Evolutionary conservation across 495 filamentous ascomycete genomes (phyloP), one percentile per base, ranked within the genome.

Genomic region (Pseudomonodictys pantanalensis): DNA sequence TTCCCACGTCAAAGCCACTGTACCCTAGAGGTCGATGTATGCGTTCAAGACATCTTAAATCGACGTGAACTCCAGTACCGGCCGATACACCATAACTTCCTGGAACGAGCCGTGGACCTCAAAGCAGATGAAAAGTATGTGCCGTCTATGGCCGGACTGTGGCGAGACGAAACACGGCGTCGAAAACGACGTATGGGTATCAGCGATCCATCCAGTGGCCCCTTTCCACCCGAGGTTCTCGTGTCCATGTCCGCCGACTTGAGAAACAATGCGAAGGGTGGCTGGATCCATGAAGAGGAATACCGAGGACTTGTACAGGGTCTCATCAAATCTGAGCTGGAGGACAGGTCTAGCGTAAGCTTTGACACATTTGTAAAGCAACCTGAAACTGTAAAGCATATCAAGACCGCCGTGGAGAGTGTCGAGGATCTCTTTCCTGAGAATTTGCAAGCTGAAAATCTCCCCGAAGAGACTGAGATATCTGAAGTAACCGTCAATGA

Each of bases 261-360:
- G 17, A 81, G 93, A 48, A 80, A 86, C 53, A 79, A 83, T 17
- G 75, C 84, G 33, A 79, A 79, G 51, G 82, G 82, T 20, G 85
- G 83, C 4, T 98, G 93, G 93, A 86, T 96, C 22, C 91, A 96
- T 66, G 91, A 96, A 72, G 88, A 89, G 56, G 91, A 96, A 57
- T 91, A 86, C 69, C 78, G 81, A 22, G 76, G 83, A 28, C 78
- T 86, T 67, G 73, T 91, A 1, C 69, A 77, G 41, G 70, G 74
- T 18, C 76, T 92, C 29, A 79, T 86, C 17, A 64, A 71, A 0
- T 76, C 89, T 30, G 93, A 96, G 71, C 78, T 72, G 52, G 69
- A 60, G 20, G 76, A 78, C 26, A 77, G 73, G 38, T 75, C 80
- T 49, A 77, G 75, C 0, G 33, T 83, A 0, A 76, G 73, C 4